Evolutionary conservation across 768 basidiomycete species (phyloP).

Genomic region (Gymnopilus junonius): DNA sequence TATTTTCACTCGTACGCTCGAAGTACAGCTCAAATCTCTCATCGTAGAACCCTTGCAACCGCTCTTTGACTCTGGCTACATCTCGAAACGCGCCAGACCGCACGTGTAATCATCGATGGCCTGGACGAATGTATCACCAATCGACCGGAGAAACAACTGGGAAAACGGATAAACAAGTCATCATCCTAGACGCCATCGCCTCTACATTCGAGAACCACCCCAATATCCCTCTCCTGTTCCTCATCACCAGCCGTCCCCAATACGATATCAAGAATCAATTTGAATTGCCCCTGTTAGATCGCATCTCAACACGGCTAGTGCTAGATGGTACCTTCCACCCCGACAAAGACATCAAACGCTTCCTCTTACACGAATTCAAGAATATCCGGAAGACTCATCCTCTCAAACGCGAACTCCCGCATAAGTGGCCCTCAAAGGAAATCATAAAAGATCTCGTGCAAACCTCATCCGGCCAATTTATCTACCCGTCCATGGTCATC

Average conservation of each 20-base stretch:
- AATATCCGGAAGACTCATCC: not conserved
- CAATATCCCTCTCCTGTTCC: not conserved
- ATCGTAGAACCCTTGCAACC: not conserved
- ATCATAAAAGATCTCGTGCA: not conserved
- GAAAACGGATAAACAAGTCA: not conserved
- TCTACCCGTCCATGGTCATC: slow-evolving; percentile 6
- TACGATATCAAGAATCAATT: not conserved
- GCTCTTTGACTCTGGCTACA: not conserved
- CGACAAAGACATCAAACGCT: not conserved
- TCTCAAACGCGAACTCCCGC: not conserved
- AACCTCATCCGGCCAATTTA: slow-evolving; percentile 11
- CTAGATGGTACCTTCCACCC: not conserved
- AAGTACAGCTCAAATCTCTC: not conserved
- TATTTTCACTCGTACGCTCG: not conserved
- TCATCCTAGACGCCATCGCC: not conserved
- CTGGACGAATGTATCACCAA: slow-evolving; percentile 1
- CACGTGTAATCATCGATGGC: slow-evolving; percentile 6
- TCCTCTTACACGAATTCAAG: not conserved
- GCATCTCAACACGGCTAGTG: not conserved
- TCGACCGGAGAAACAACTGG: not conserved
- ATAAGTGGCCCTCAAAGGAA: not conserved
- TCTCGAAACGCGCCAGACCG: not conserved
- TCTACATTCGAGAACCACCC: not conserved
- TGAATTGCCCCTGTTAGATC: not conserved
- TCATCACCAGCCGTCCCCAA: slow-evolving; percentile 9